Conservation (phyloP, 73 alveolate genomes). For the Stentor coeruleus region DNA sequence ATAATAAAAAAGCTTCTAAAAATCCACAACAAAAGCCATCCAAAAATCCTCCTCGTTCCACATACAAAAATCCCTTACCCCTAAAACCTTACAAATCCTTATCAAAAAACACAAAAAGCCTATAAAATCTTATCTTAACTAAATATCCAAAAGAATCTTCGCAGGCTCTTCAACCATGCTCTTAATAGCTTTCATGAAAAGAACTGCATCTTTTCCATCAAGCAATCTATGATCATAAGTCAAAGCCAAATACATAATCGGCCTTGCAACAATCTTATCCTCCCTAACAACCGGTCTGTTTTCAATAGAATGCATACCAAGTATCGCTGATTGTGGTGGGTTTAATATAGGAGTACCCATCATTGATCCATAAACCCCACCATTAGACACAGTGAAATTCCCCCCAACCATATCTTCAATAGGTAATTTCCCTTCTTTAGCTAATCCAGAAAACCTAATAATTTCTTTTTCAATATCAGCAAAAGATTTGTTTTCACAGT, state of each 20-base stretch:
- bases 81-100: conserved; percentile 9
- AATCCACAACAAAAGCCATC: too few species aligned
- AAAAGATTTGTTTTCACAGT: neutral
- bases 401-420: neutral
- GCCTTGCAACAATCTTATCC: neutral
- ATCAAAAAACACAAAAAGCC: neutral
- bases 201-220: conserved; percentile 72
- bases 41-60: too few species aligned
- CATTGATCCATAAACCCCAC: neutral
- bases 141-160: conserved; percentile 46
- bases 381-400: neutral
- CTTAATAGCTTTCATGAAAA: conserved; percentile 54
- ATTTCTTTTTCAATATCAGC: neutral
- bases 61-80: conserved; percentile 35
- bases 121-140: neutral
- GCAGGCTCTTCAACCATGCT: conserved; percentile 63
- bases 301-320: neutral
- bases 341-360: neutral
- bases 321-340: neutral
- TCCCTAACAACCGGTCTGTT: neutral
- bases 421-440: neutral
- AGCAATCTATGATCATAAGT: conserved; percentile 68
- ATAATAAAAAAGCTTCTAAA: too few species aligned
- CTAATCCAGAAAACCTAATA: neutral
- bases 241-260: conserved; percentile 34